phyloP scores from a whole-genome alignment of 1,284 basidiomycete species.

The Sutorius eximius region DNA sequence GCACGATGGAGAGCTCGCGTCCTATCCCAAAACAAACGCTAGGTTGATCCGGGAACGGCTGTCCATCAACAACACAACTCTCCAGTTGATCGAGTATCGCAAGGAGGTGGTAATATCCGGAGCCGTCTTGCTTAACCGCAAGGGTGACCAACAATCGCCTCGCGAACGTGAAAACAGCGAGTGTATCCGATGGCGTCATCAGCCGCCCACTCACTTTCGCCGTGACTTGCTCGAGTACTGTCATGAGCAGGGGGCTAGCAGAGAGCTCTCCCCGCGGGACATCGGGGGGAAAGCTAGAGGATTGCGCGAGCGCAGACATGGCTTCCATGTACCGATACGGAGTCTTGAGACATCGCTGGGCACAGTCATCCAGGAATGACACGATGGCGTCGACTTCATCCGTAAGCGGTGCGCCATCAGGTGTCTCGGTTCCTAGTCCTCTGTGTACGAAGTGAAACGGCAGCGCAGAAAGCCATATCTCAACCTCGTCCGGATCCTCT shows the following conservation, averaged over 20 bases:
- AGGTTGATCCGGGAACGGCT: conserved; percentile 36
- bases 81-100: conserved; percentile 42
- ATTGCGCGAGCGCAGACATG: conserved; percentile 20
- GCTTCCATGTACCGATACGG: conserved; percentile 89
- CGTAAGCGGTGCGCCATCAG: conserved; percentile 53
- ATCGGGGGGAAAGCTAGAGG: conserved; percentile 1
- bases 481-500: conserved; percentile 72
- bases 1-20: conserved; percentile 45
- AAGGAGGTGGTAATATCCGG: conserved; percentile 38
- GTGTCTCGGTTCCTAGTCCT: conserved; percentile 39
- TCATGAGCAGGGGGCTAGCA: conserved; percentile 73
- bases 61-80: conserved; percentile 21
- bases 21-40: conserved; percentile 46
- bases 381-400: conserved; percentile 65
- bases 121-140: conserved; percentile 48
- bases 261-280: conserved; percentile 26
- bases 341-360: conserved; percentile 80
- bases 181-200: conserved; percentile 57
- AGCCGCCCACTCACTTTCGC: conserved; percentile 58
- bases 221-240: conserved; percentile 72
- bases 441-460: conserved; percentile 41
- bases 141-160: conserved; percentile 62
- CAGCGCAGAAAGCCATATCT: conserved; percentile 72
- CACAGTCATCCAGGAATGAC: conserved; percentile 83
- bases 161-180: conserved; percentile 63